These are phyloP conservation scores for Candida lessepsii DNA, from an alignment of 805 yeast genomes.

Conservation along the genomic window DNA sequence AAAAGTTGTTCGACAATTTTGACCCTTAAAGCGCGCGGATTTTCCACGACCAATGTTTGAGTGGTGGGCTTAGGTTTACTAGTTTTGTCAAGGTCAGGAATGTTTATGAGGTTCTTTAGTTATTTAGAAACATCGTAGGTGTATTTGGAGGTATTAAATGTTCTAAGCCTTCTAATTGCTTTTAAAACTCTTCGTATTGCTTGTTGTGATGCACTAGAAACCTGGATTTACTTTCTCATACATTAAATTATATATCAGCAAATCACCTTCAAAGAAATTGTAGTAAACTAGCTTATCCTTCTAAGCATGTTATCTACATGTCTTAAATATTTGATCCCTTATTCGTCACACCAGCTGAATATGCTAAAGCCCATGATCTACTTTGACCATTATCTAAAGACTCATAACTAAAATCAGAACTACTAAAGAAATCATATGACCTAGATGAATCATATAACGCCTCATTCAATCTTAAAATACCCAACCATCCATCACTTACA, in stretches of 20 bases:
- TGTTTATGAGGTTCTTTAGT: too few relatives aligned
- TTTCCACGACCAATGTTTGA: background rate
- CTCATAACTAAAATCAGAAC: conserved; percentile 17
- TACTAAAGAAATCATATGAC: conserved; percentile 57
- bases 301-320: background rate
- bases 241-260: too few relatives aligned
- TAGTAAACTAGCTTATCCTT: background rate
- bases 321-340: conserved; percentile 3
- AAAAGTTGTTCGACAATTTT: conserved; percentile 7
- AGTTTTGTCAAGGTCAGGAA: too few relatives aligned
- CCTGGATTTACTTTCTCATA: too few relatives aligned
- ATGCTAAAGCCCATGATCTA: conserved; percentile 59
- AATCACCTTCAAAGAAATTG: too few relatives aligned
- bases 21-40: conserved; percentile 9
- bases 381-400: conserved; percentile 61
- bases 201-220: too few relatives aligned
- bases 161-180: too few relatives aligned
- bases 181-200: too few relatives aligned
- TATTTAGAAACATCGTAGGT: too few relatives aligned
- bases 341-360: conserved; percentile 46
- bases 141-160: too few relatives aligned
- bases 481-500: conserved; percentile 65
- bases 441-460: conserved; percentile 69
- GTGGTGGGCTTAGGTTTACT: too few relatives aligned
- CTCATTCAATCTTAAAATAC: conserved; percentile 64